Evolutionary conservation across 2,329 filamentous ascomycete genomes (phyloP), one percentile per base, ranked within the genome.

Genomic region (Chaetomiaceae sp.): DNA sequence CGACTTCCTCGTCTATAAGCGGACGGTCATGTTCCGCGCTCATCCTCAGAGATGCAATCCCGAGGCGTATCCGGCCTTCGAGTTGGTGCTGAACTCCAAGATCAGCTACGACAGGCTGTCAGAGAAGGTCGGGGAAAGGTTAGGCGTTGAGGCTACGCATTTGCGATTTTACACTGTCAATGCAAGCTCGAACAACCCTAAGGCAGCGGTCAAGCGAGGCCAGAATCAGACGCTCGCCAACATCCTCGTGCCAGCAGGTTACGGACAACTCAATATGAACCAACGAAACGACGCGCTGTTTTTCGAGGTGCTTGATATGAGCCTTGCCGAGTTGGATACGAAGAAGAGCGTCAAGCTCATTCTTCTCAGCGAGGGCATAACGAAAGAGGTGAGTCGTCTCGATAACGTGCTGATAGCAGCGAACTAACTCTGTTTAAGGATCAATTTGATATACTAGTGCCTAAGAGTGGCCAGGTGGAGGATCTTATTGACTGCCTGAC

Each of bases 221-320:
- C 68, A 78, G 67, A 80, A 81, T 56, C 81, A 86, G 54, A 95
- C 79, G n/a, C 75, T 99, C 11, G 79, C 81, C 48, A 84, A 82
- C 58, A 95, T 97, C 40, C 77, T 99, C 14, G 85, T 82, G 56
- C 85, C 88, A 10, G 82, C 85, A 48, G 89, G 88, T 48, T 84
- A 83, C 59, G 79, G 79, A 10, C 87, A 90, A 60, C 79, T 86
- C 46, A 87, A 84, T 61, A 80, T 80, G 52, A 84, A 79, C 29
- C 87, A 90, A 65, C 80, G 85, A 50, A 73, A 79, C 18, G 92
- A 97, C 69, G 82, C 86, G 1, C 76, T 99, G 48, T 97, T 86
- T 69, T 99, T 91, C 66, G 94, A 99, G 68, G 82, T 97, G 25
- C 74, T 99, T 36, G 94, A 99, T 58, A 95, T 96, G 76, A 96